Percentiles rank a stretch among this genome's conserved stretches.
Conservation (phyloP, 208 protist genomes). For the Crithidia mellificae region DNA sequence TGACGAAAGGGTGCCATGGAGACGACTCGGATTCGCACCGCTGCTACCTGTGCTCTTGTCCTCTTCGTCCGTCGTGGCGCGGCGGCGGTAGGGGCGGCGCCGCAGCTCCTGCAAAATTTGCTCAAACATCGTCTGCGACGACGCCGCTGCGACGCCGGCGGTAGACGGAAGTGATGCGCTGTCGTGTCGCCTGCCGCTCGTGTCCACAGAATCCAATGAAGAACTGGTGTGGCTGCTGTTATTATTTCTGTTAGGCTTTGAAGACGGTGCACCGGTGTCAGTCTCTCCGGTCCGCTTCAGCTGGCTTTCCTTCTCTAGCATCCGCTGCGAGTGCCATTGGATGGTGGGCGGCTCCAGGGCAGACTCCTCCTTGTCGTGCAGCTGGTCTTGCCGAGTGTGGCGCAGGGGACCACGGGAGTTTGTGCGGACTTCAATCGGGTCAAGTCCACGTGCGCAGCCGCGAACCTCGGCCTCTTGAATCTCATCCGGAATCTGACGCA, state of each 20-base stretch:
- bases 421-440: conserved; percentile 11
- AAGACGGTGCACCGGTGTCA: no score
- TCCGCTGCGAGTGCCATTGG: conserved; percentile 36
- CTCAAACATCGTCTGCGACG: conserved; percentile 13
- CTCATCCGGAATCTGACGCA: conserved; percentile 38
- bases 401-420: conserved; percentile 6
- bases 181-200: no score
- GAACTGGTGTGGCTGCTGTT: neutral
- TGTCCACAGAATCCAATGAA: neutral
- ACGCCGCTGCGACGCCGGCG: neutral
- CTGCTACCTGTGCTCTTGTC: no score
- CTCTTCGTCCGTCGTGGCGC: neutral
- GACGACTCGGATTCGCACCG: no score
- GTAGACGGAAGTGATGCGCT: no score
- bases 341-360: conserved; percentile 1
- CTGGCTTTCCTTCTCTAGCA: conserved; percentile 19
- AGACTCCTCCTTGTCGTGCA: conserved; percentile 12
- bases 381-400: conserved; percentile 14
- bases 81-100: neutral
- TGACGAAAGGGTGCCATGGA: no score
- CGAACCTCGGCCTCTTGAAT: conserved; percentile 22
- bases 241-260: neutral
- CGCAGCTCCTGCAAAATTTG: conserved; percentile 14
- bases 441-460: conserved; percentile 12
- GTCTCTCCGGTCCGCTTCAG: neutral